phyloP scores from a whole-genome alignment of 805 yeast genomes.

The Candida ortonii region DNA sequence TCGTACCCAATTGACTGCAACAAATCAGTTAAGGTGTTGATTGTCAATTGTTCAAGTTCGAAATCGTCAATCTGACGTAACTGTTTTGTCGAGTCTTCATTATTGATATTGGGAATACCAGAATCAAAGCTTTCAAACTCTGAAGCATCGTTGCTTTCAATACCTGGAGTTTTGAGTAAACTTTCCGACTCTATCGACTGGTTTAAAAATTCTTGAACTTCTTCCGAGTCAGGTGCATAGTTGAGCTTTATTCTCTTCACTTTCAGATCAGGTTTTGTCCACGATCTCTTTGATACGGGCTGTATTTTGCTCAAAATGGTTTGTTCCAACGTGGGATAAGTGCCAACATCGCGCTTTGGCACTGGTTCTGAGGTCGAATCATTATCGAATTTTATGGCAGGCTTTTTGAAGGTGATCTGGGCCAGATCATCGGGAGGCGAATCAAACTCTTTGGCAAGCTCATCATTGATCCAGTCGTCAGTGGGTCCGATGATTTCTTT shows the following conservation, averaged over 20 bases:
- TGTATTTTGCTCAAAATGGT: slow-evolving; percentile 12
- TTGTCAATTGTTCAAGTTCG: slow-evolving; percentile 28
- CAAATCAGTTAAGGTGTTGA: too few species aligned
- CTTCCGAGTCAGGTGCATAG: slow-evolving; percentile 7
- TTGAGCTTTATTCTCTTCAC: slow-evolving; percentile 27
- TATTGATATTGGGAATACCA: too few species aligned
- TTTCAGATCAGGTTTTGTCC: slow-evolving; percentile 28
- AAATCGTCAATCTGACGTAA: slow-evolving; percentile 14
- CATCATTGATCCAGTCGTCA: slow-evolving; percentile 27
- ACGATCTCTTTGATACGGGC: slow-evolving; percentile 17
- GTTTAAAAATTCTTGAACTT: slow-evolving; percentile 5
- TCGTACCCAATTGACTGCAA: too few species aligned
- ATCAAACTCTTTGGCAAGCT: slow-evolving; percentile 19
- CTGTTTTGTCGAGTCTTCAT: too few species aligned
- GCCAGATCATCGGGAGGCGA: slow-evolving; percentile 19
- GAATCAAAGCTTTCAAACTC: too few species aligned
- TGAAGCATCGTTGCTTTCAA: too few species aligned
- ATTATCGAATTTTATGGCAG: slow-evolving; percentile 25
- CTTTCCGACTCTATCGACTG: slow-evolving; percentile 4
- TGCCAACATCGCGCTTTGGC: not conserved
- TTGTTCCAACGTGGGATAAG: slow-evolving; percentile 13
- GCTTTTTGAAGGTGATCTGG: slow-evolving; percentile 34
- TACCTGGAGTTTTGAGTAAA: slow-evolving; percentile 2
- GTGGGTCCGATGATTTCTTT: not conserved
- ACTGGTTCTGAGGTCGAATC: too few species aligned